These are phyloP conservation scores for Globisporangium middletonii DNA, from an alignment of 352 stramenopile genomes.

Conservation along the genomic window DNA sequence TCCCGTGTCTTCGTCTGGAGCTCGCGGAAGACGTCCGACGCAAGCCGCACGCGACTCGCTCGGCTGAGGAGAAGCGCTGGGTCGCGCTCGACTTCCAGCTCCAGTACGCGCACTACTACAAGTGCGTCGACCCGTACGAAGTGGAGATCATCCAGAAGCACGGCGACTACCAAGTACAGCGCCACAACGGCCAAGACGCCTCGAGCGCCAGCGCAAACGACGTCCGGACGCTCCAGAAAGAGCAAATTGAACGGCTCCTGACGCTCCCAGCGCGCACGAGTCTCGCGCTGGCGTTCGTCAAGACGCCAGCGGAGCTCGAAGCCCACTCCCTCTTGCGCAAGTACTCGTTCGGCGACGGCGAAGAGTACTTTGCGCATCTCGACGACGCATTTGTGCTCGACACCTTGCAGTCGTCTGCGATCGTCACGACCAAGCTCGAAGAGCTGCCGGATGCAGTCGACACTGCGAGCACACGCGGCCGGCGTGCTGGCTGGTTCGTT, in stretches of 20 bases:
- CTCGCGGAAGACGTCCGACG: conserved; percentile 31
- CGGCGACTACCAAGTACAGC: conserved; percentile 35
- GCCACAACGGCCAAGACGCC: background rate
- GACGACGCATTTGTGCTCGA: conserved; percentile 35
- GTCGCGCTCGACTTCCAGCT: conserved; percentile 55
- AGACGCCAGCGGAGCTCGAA: conserved; percentile 43
- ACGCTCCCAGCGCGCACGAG: conserved; percentile 51
- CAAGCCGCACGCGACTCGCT: conserved; percentile 43
- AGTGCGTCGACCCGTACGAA: conserved; percentile 35
- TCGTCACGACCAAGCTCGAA: conserved; percentile 21
- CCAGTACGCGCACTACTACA: conserved; percentile 69
- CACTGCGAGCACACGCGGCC: conserved; percentile 9
- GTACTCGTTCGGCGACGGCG: conserved; percentile 66
- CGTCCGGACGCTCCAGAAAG: conserved; percentile 25
- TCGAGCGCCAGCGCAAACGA: background rate
- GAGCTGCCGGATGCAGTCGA: conserved; percentile 32
- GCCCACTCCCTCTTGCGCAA: conserved; percentile 57
- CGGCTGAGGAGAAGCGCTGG: conserved; percentile 60
- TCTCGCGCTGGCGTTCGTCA: conserved; percentile 72
- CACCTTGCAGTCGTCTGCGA: background rate
- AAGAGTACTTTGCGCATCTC: conserved; percentile 41
- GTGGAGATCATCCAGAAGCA: conserved; percentile 58
- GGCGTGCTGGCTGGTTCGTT: conserved; percentile 6
- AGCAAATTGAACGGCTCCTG: conserved; percentile 45
- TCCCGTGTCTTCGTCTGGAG: conserved; percentile 3